A percentile compares a stretch with the other conserved stretches of the same genome.
phyloP scores from a whole-genome alignment of 139 green algal genomes.

The Marvania coccoides region DNA sequence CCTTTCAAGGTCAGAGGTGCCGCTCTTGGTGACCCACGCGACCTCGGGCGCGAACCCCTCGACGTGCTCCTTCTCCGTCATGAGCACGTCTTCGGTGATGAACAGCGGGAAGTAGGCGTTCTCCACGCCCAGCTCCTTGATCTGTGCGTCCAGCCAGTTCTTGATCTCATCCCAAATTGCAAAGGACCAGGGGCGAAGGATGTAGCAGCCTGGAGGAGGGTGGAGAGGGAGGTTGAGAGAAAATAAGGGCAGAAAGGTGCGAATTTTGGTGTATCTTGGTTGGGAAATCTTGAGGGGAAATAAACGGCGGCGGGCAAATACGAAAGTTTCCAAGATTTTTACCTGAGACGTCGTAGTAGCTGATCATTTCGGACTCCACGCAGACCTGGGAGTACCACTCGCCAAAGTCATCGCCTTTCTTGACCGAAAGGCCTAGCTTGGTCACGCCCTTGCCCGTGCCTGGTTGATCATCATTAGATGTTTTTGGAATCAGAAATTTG shows the following conservation, averaged over 20 bases:
- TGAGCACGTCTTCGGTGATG: slow-evolving; percentile 92
- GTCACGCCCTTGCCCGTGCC: slow-evolving; percentile 43
- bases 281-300: too few species aligned
- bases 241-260: not conserved
- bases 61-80: slow-evolving; percentile 97
- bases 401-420: slow-evolving; percentile 81
- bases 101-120: slow-evolving; percentile 99
- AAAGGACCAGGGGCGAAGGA: slow-evolving; percentile 90
- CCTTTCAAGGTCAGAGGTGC: slow-evolving; percentile 82
- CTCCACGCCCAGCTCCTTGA: slow-evolving; percentile 90
- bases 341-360: slow-evolving; percentile 94
- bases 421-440: slow-evolving; percentile 74
- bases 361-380: slow-evolving; percentile 70
- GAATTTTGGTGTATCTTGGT: too few species aligned
- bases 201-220: slow-evolving; percentile 81
- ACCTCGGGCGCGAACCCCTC: slow-evolving; percentile 87
- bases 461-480: not conserved
- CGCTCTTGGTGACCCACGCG: slow-evolving; percentile 90
- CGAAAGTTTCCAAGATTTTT: not conserved
- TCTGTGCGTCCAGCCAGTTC: slow-evolving; percentile 83
- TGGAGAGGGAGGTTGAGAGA: not conserved
- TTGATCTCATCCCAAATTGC: slow-evolving; percentile 81
- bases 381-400: slow-evolving; percentile 76
- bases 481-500: not conserved
- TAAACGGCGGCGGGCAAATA: not conserved